These are phyloP conservation scores for Suillus variegatus DNA, from an alignment of 768 basidiomycete genomes.

Conservation along the genomic window DNA sequence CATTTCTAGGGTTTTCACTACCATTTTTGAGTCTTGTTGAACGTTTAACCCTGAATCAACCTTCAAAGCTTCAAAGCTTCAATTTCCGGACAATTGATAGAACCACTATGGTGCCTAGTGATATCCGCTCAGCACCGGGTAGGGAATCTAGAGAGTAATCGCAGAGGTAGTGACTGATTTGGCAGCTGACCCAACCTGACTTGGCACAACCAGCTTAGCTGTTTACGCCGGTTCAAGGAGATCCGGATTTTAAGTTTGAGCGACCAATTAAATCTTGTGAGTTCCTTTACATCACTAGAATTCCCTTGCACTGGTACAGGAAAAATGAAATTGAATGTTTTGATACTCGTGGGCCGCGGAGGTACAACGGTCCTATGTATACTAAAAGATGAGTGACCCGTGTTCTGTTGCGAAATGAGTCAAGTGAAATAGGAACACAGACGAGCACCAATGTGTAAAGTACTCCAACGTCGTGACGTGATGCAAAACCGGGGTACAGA, in stretches of 20 bases:
- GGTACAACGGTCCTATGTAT: neutral
- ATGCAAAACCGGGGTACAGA: neutral
- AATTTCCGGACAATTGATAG: constrained; percentile 6
- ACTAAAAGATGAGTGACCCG: neutral
- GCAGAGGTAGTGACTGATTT: neutral
- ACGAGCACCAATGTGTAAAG: neutral
- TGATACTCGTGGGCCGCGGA: no score
- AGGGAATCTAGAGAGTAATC: neutral
- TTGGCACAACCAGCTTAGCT: neutral
- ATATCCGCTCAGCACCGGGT: neutral
- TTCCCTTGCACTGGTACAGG: neutral
- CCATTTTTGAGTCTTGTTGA: neutral
- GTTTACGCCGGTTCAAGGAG: neutral
- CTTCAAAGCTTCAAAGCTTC: neutral
- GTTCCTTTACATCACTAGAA: constrained; percentile 1
- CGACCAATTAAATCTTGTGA: neutral
- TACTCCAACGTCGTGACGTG: neutral
- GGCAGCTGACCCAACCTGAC: neutral
- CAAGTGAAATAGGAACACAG: neutral
- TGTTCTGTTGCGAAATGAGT: neutral
- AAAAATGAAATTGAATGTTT: neutral
- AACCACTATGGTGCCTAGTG: neutral
- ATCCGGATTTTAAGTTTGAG: constrained; percentile 1
- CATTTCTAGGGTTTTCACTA: neutral
- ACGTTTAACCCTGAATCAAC: constrained; percentile 2